phyloP scores from a whole-genome alignment of 2,329 filamentous ascomycete species.

The Phialocephala subalpina region DNA sequence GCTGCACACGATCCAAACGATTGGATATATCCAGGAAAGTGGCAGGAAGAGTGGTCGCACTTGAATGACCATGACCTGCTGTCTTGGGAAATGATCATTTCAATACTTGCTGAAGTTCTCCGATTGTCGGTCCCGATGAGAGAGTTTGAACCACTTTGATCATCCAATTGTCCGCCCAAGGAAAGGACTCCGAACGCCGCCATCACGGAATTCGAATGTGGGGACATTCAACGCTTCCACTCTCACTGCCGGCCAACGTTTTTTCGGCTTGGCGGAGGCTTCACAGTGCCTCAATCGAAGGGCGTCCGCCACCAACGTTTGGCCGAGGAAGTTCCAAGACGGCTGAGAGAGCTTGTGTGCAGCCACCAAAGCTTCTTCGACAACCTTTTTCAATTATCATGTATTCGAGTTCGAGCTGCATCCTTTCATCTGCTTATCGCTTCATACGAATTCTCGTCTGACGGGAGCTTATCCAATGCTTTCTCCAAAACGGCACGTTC shows the following conservation, averaged over 20 bases:
- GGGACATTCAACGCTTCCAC: not conserved
- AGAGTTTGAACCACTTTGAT: not conserved
- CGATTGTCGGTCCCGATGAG: not conserved
- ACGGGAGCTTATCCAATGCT: too few relatives aligned
- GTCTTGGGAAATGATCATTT: not conserved
- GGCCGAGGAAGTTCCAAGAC: not conserved
- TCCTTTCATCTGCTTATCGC: too few relatives aligned
- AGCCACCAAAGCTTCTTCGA: not conserved
- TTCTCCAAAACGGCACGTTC: too few relatives aligned
- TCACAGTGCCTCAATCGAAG: not conserved
- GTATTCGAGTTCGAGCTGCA: not conserved
- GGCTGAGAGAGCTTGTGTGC: not conserved
- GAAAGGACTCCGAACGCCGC: not conserved
- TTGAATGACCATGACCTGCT: not conserved
- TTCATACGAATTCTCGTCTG: too few relatives aligned
- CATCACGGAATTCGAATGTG: not conserved
- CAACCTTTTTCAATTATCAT: not conserved
- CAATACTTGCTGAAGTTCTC: slow-evolving; percentile 1
- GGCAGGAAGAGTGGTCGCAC: not conserved
- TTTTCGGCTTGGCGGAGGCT: not conserved
- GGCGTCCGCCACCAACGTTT: not conserved
- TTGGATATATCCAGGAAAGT: not conserved
- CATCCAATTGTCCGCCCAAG: too few relatives aligned
- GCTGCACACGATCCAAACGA: not conserved
- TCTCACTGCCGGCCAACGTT: not conserved